These are phyloP conservation scores for Nicotiana otophora DNA, from an alignment of 257 asterid species.

Conservation along the genomic window DNA sequence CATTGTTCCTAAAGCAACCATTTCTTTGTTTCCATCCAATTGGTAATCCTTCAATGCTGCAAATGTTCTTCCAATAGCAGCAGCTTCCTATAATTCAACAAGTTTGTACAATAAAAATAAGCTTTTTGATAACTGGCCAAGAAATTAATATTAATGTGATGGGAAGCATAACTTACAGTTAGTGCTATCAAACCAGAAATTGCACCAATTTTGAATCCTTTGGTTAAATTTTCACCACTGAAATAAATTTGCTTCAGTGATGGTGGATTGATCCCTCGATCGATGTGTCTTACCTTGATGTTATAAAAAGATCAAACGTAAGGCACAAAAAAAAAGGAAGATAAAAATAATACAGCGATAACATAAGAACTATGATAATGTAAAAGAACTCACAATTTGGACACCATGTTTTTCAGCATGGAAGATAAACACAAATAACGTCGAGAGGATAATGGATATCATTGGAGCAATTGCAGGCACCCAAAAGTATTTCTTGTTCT, in stretches of 20 bases:
- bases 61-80: constrained; percentile 72
- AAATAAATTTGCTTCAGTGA: constrained; percentile 46
- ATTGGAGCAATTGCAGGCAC: constrained; percentile 75
- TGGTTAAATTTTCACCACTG: constrained; percentile 43
- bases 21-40: constrained; percentile 72
- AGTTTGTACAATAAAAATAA: not conserved
- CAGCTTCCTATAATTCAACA: constrained; percentile 55
- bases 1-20: constrained; percentile 78
- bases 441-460: constrained; percentile 58
- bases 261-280: constrained; percentile 52
- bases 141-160: not conserved
- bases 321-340: not conserved
- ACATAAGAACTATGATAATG: not conserved
- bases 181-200: constrained; percentile 57
- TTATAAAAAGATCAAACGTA: not conserved
- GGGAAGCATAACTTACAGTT: constrained; percentile 35
- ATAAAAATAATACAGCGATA: not conserved
- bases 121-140: not conserved
- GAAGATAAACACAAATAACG: constrained; percentile 53
- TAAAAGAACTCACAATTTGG: constrained; percentile 38
- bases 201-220: constrained; percentile 59
- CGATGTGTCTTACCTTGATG: constrained; percentile 45
- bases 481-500: constrained; percentile 59
- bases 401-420: constrained; percentile 69
- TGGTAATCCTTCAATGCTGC: constrained; percentile 74